Evolutionary conservation across 305 asterid genomes (phyloP).

Genomic region (Fraxinus velutina): DNA sequence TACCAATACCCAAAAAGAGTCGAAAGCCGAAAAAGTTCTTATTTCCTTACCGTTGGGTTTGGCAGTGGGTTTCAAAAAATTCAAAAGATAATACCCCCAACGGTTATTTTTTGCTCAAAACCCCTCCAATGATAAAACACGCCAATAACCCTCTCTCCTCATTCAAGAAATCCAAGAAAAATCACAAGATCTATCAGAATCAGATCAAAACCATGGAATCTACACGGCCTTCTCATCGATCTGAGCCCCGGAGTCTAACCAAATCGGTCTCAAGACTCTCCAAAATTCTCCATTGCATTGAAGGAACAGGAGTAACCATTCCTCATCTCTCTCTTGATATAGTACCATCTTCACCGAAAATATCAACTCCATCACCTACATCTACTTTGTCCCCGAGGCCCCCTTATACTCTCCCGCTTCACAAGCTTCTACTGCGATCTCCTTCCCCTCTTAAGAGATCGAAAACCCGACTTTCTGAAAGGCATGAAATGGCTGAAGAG

Average conservation of each 20-base stretch:
- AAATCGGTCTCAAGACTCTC: conserved; percentile 70
- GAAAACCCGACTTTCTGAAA: conserved; percentile 45
- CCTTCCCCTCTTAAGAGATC: conserved; percentile 64
- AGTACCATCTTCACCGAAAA: conserved; percentile 57
- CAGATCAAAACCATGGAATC: conserved; percentile 42
- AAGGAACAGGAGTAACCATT: conserved; percentile 37
- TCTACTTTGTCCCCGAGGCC: conserved; percentile 51
- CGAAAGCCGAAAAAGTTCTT: conserved; percentile 3
- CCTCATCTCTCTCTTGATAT: conserved; percentile 63
- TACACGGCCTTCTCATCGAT: conserved; percentile 41
- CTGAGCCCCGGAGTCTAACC: conserved; percentile 46
- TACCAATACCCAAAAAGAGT: not conserved
- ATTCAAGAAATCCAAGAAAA: conserved; percentile 18
- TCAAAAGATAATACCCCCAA: conserved; percentile 26
- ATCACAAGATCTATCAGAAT: conserved; percentile 9
- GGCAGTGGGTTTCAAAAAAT: conserved; percentile 16
- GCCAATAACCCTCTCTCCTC: not conserved
- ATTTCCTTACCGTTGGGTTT: conserved; percentile 31
- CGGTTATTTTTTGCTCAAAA: conserved; percentile 43
- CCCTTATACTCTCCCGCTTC: conserved; percentile 52
- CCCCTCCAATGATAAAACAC: conserved; percentile 7
- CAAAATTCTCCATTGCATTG: conserved; percentile 55
- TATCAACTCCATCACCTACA: conserved; percentile 45
- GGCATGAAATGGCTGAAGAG: conserved; percentile 49
- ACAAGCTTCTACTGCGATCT: conserved; percentile 57